A percentile compares a stretch with the other conserved stretches of the same genome.
phyloP scores from a whole-genome alignment of 2,329 filamentous ascomycete species.

The Xylariales sp. region DNA sequence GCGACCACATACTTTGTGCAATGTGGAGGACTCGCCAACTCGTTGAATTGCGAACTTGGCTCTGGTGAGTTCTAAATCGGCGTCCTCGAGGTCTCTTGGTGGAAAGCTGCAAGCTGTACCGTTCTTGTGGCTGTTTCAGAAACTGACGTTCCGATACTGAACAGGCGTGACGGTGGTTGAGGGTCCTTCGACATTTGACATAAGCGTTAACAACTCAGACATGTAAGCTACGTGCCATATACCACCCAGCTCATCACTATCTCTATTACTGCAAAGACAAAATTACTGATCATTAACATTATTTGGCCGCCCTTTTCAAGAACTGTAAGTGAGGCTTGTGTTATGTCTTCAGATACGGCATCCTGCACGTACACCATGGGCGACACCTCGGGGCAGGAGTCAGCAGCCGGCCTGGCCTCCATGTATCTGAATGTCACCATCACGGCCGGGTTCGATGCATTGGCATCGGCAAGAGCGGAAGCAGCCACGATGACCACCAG shows the following conservation, averaged over 20 bases:
- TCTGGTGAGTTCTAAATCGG: slow-evolving; percentile 4
- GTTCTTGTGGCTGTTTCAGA: too few species aligned
- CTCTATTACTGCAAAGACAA: not conserved
- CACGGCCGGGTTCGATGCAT: slow-evolving; percentile 2
- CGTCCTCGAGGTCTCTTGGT: too few species aligned
- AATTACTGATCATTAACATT: not conserved
- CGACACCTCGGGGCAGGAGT: not conserved
- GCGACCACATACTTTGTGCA: slow-evolving; percentile 4
- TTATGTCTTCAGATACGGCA: not conserved
- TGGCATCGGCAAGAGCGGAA: not conserved
- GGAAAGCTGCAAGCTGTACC: too few species aligned
- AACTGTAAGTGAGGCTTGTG: slow-evolving; percentile 4
- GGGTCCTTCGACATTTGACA: slow-evolving; percentile 4
- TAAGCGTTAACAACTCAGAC: not conserved
- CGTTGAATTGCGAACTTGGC: not conserved
- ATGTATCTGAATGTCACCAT: slow-evolving; percentile 4
- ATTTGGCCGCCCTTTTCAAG: too few species aligned
- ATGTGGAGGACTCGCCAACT: not conserved
- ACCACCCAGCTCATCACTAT: not conserved
- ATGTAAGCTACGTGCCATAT: not conserved
- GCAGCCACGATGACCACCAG: not conserved
- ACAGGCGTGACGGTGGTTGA: slow-evolving; percentile 3
- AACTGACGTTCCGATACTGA: too few species aligned
- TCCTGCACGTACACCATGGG: slow-evolving; percentile 4
- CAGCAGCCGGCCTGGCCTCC: not conserved